phyloP scores from a whole-genome alignment of 176 grass and related monocot species.

The Stipa capillata region DNA sequence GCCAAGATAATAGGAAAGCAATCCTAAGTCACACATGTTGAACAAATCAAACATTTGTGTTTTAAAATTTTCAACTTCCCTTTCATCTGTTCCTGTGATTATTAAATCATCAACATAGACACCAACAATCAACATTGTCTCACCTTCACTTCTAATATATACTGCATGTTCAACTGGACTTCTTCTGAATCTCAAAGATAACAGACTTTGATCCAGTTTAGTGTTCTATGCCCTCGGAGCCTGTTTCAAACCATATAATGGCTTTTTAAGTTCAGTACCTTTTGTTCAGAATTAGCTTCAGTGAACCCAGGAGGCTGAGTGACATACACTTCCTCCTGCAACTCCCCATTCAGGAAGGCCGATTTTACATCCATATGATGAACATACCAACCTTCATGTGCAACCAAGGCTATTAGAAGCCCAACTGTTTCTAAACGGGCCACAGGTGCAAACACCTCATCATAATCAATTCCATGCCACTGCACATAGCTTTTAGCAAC shows the following conservation, averaged over 20 bases:
- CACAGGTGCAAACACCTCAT: too few relatives aligned
- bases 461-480: too few relatives aligned
- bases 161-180: background rate
- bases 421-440: too few relatives aligned
- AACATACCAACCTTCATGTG: too few relatives aligned
- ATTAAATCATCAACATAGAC: background rate
- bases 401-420: too few relatives aligned
- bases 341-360: background rate
- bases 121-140: background rate
- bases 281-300: too few relatives aligned
- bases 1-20: background rate
- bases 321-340: too few relatives aligned
- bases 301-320: too few relatives aligned
- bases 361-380: too few relatives aligned
- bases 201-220: background rate
- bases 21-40: background rate
- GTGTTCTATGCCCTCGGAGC: background rate
- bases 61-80: background rate
- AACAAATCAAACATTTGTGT: background rate
- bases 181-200: background rate
- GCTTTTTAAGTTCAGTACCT: background rate
- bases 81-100: background rate
- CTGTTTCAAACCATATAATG: background rate
- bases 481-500: too few relatives aligned
- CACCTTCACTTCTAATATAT: background rate